A percentile compares a stretch with the other conserved stretches of the same genome.
Evolutionary conservation across 1,284 basidiomycete species (phyloP).

Genomic region (Lentinula novae-zelandiae): DNA sequence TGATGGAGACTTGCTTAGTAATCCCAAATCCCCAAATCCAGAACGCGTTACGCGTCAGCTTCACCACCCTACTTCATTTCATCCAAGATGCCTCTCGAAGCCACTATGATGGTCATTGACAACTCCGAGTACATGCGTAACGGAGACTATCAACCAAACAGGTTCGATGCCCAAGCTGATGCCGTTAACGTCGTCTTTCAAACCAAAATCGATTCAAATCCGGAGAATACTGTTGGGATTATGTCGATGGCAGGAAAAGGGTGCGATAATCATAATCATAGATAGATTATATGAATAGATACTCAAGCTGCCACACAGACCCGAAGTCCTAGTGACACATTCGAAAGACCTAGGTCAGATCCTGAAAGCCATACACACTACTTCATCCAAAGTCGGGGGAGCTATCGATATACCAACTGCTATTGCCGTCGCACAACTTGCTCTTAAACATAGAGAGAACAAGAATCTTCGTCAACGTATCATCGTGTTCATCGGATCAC

Average conservation of each 20-base stretch:
- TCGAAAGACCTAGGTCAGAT: slow-evolving; percentile 95
- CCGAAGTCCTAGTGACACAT: slow-evolving; percentile 93
- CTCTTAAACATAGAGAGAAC: slow-evolving; percentile 97
- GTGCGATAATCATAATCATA: slow-evolving; percentile 41
- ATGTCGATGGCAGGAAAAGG: slow-evolving; percentile 98
- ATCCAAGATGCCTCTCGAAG: slow-evolving; percentile 85
- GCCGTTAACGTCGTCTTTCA: slow-evolving; percentile 90
- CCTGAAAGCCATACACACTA: slow-evolving; percentile 72
- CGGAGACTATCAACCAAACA: slow-evolving; percentile 88
- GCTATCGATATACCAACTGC: slow-evolving; percentile 84
- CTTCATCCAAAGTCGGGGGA: slow-evolving; percentile 72
- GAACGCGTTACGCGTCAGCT: background rate
- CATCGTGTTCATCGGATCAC: slow-evolving; percentile 91
- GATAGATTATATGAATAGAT: background rate
- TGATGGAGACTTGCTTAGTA: background rate
- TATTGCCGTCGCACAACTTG: slow-evolving; percentile 91
- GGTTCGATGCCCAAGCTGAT: slow-evolving; percentile 89
- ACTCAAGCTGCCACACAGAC: slow-evolving; percentile 44
- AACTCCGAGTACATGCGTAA: slow-evolving; percentile 97
- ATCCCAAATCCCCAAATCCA: background rate
- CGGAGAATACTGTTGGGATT: slow-evolving; percentile 94
- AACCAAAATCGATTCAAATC: slow-evolving; percentile 93
- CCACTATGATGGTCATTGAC: slow-evolving; percentile 90
- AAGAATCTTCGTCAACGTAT: slow-evolving; percentile 97
- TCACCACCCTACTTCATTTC: background rate